phyloP scores from a whole-genome alignment of 371 early-diverging fungal species.

The Mucor indicus region DNA sequence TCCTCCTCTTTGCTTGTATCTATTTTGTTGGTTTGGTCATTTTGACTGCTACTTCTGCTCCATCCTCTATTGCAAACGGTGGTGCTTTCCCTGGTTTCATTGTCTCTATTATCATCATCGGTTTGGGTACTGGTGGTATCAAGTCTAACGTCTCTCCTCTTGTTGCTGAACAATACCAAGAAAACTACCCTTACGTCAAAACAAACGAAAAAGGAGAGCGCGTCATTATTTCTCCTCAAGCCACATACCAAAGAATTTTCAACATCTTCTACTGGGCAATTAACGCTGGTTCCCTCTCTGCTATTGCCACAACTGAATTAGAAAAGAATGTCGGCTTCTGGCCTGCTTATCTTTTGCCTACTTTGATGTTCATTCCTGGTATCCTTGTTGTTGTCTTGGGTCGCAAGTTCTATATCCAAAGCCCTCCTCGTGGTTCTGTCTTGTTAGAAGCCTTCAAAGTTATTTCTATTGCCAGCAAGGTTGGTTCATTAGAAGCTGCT shows the following conservation, averaged over 20 bases:
- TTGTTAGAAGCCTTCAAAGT: slow-evolving; percentile 36
- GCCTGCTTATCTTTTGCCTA: slow-evolving; percentile 66
- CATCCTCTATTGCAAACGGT: slow-evolving; percentile 47
- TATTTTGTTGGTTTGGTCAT: slow-evolving; percentile 70
- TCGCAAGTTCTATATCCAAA: slow-evolving; percentile 52
- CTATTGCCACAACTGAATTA: slow-evolving; percentile 56
- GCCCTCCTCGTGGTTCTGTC: slow-evolving; percentile 59
- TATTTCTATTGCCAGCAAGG: slow-evolving; percentile 15
- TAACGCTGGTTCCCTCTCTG: slow-evolving; percentile 69
- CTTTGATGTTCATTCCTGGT: slow-evolving; percentile 64
- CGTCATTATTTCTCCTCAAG: slow-evolving; percentile 45
- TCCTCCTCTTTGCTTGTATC: slow-evolving; percentile 59
- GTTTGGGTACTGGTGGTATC: slow-evolving; percentile 56
- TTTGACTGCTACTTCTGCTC: slow-evolving; percentile 59
- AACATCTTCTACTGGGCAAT: slow-evolving; percentile 78
- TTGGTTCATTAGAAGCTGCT: slow-evolving; percentile 25
- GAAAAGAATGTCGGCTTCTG: slow-evolving; percentile 55
- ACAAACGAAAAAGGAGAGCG: slow-evolving; percentile 25
- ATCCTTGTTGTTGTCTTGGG: slow-evolving; percentile 56
- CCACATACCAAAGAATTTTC: slow-evolving; percentile 43
- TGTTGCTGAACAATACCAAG: slow-evolving; percentile 50
- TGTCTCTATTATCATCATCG: slow-evolving; percentile 66
- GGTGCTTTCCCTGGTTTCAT: slow-evolving; percentile 65
- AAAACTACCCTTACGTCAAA: slow-evolving; percentile 27
- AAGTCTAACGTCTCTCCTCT: slow-evolving; percentile 50